These are phyloP conservation scores for Erythrophleum fordii DNA, from an alignment of 306 rosid species.

Conservation along the genomic window DNA sequence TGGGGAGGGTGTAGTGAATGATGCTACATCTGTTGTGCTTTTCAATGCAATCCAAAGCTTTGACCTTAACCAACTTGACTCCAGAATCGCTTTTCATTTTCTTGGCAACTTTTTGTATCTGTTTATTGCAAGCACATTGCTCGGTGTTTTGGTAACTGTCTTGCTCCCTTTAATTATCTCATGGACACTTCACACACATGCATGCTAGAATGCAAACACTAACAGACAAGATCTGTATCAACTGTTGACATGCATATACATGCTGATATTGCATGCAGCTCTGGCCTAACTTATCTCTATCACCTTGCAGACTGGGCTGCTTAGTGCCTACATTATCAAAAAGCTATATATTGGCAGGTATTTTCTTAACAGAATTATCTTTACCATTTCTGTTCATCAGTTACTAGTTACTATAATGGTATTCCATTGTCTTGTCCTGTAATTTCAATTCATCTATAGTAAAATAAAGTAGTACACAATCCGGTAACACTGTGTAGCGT, in stretches of 20 bases:
- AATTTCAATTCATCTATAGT: constrained; percentile 18
- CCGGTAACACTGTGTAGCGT: not conserved
- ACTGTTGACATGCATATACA: not conserved
- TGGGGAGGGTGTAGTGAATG: constrained; percentile 98
- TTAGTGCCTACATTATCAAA: constrained; percentile 87
- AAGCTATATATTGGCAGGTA: constrained; percentile 95
- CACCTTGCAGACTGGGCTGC: constrained; percentile 77
- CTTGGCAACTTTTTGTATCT: constrained; percentile 81
- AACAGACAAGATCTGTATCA: not conserved
- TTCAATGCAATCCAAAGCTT: constrained; percentile 95
- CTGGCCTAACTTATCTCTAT: constrained; percentile 42
- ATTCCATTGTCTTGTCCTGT: no score
- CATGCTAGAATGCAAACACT: not conserved
- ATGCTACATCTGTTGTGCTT: constrained; percentile 98
- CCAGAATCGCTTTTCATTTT: constrained; percentile 62
- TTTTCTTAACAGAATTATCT: constrained; percentile 21
- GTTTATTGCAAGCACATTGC: constrained; percentile 78
- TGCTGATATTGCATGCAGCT: constrained; percentile 20
- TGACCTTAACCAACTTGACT: constrained; percentile 69
- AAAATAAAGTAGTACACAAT: not conserved
- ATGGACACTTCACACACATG: not conserved
- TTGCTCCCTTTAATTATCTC: constrained; percentile 34
- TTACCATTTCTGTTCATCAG: constrained; percentile 3
- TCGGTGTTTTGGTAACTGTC: constrained; percentile 75
- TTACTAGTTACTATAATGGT: constrained; percentile 12